These are phyloP conservation scores for Lathyrus oleraceus DNA, from an alignment of 306 rosid genomes.

Conservation along the genomic window DNA sequence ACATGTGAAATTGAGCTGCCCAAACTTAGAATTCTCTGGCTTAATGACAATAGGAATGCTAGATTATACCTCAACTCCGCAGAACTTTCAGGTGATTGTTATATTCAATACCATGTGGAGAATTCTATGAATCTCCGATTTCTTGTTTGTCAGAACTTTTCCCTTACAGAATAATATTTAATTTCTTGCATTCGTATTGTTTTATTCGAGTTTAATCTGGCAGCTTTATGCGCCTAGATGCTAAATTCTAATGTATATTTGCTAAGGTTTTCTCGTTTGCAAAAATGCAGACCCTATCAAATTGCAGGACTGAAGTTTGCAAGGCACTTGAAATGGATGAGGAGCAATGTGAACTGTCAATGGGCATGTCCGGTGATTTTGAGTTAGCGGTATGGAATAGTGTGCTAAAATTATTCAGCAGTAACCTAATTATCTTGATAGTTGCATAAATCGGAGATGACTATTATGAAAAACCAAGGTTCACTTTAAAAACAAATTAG, in stretches of 20 bases:
- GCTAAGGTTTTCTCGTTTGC: constrained; percentile 35
- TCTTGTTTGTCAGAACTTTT: constrained; percentile 9
- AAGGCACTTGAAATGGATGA: constrained; percentile 71
- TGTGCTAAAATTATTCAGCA: constrained; percentile 8
- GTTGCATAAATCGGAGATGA: neutral
- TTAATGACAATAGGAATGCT: constrained; percentile 95
- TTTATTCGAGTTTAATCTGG: neutral
- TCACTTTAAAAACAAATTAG: too few species aligned
- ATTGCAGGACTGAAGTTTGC: constrained; percentile 83
- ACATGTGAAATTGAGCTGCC: constrained; percentile 77
- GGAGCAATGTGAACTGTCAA: constrained; percentile 87
- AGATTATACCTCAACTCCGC: constrained; percentile 86
- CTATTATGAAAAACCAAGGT: too few species aligned
- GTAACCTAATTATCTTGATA: constrained; percentile 1
- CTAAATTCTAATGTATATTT: constrained; percentile 17
- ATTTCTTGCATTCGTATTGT: neutral
- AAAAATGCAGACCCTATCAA: constrained; percentile 60
- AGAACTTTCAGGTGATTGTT: constrained; percentile 76
- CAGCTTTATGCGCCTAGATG: constrained; percentile 18
- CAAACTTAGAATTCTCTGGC: constrained; percentile 83
- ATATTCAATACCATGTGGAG: constrained; percentile 18
- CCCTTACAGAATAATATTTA: constrained; percentile 1
- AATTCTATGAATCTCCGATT: constrained; percentile 16
- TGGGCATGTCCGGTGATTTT: constrained; percentile 97
- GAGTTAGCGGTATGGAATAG: constrained; percentile 76